Conservation (phyloP, 2,329 filamentous ascomycete genomes). For the Colletotrichum magnum region DNA sequence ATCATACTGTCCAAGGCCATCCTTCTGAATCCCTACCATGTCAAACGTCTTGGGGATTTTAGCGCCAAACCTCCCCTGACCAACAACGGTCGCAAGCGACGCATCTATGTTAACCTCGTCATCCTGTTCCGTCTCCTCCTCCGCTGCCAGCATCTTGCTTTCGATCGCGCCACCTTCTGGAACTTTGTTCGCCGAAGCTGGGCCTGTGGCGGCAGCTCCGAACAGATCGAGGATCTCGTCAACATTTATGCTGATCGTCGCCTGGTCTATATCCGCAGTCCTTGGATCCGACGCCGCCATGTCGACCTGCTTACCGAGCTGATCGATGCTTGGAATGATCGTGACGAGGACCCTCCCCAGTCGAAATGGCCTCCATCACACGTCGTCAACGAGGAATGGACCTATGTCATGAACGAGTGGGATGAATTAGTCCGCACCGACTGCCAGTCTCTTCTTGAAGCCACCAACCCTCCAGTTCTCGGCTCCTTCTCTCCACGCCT, state of each 20-base stretch:
- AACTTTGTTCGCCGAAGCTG: constrained; percentile 3
- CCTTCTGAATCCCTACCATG: constrained; percentile 8
- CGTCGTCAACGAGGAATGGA: constrained; percentile 14
- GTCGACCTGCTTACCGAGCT: constrained; percentile 24
- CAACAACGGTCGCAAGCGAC: constrained; percentile 5
- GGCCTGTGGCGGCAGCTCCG: neutral
- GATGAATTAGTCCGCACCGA: neutral
- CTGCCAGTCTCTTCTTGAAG: constrained; percentile 6
- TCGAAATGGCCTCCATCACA: neutral
- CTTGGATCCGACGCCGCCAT: neutral
- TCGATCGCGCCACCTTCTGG: constrained; percentile 26
- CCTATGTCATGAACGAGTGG: neutral
- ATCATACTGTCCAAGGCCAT: neutral
- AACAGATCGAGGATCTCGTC: constrained; percentile 4
- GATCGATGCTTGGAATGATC: constrained; percentile 27
- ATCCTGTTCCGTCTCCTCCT: constrained; percentile 26
- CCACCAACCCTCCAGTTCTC: neutral
- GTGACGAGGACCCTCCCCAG: neutral
- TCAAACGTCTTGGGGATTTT: constrained; percentile 2
- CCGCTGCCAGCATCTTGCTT: constrained; percentile 22
- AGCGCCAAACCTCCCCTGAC: neutral
- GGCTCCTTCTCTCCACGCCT: constrained; percentile 1
- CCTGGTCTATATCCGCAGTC: neutral
- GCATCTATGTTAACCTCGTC: constrained; percentile 27
- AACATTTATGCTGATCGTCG: constrained; percentile 16